These are phyloP conservation scores for Arxiozyma bovina DNA, from an alignment of 1,139 yeast genomes.

Conservation along the genomic window DNA sequence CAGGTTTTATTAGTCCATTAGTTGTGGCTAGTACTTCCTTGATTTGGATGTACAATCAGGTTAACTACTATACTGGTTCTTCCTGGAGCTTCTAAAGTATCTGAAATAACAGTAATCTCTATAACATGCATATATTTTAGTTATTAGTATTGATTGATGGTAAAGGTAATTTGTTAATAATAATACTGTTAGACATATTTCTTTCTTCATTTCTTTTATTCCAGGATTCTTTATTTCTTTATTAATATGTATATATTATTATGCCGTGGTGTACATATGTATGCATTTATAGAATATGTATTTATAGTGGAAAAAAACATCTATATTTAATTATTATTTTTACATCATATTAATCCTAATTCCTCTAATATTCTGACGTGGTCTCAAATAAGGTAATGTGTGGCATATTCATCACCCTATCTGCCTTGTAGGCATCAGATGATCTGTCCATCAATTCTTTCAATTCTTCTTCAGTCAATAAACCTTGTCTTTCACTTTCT, in stretches of 20 bases:
- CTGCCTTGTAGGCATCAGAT: slow-evolving; percentile 35
- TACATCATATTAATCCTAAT: neutral
- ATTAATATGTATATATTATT: neutral
- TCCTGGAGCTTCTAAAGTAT: neutral
- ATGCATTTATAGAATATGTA: neutral
- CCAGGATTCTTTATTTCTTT: too few relatives aligned
- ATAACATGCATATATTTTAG: neutral
- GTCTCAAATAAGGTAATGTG: slow-evolving; percentile 29
- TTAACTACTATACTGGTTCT: slow-evolving; percentile 40
- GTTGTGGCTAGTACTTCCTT: slow-evolving; percentile 52
- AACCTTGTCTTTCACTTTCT: slow-evolving; percentile 1
- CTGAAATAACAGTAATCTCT: neutral
- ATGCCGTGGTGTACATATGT: neutral
- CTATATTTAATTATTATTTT: neutral
- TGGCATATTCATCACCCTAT: slow-evolving; percentile 20
- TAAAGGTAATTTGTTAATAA: neutral
- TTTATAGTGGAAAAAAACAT: neutral
- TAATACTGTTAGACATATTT: too few relatives aligned
- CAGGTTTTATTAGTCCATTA: slow-evolving; percentile 84
- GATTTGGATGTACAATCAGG: slow-evolving; percentile 53
- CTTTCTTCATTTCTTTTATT: neutral
- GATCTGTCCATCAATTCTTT: slow-evolving; percentile 49
- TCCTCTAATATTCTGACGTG: slow-evolving; percentile 9
- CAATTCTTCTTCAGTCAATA: slow-evolving; percentile 39
- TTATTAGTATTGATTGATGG: neutral